Evolutionary conservation across 306 rosid species (phyloP), one percentile per base, ranked within the genome.

Genomic region (Citrullus mucosospermus): DNA sequence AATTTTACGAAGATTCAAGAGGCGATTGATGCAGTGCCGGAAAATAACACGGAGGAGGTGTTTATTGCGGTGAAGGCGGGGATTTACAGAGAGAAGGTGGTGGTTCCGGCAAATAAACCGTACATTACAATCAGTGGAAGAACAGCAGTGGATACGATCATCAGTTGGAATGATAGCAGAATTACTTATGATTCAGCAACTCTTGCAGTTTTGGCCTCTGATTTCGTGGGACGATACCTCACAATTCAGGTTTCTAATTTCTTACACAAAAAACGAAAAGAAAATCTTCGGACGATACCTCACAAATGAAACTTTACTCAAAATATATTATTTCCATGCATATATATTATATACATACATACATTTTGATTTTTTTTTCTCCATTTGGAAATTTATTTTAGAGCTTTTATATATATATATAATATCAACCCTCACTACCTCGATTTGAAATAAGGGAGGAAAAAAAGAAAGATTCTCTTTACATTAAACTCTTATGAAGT

Each of bases 91-190:
- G 92, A 86, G 72, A 85, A 86, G 41, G 56, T 88, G 39, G 50
- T 67, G 1, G 88, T 86, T 4, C 87, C 88, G 1, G 88, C 74
- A 0, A 84, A 83, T 82, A 86, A 88, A 78, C 90, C 92, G 46
- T 88, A 68, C 67, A 85, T 88, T 5, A 88, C 90, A 3, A 34
- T 88, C 9, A 86, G 87, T 22, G 92, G 92, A 38, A 79, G 79
- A 30, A 81, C 38, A 4, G 79, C 82, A 46, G 22, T 28, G 0
- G 58, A 69, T 55, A 86, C 90, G 1, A 30, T 86, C n/a, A 72
- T 88, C 2, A 81, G 85, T 75, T 86, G 92, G 90, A 85, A 83
- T 41, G 85, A 86, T 18, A 25, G 82, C 4, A 86, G 79, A 8
- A 79, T 48, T 4, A 85, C 87, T 7, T 85, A 81, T 22, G 85